Evolutionary conservation across 2,329 filamentous ascomycete genomes (phyloP), one percentile per base, ranked within the genome.

Genomic region (Thelonectria olida): DNA sequence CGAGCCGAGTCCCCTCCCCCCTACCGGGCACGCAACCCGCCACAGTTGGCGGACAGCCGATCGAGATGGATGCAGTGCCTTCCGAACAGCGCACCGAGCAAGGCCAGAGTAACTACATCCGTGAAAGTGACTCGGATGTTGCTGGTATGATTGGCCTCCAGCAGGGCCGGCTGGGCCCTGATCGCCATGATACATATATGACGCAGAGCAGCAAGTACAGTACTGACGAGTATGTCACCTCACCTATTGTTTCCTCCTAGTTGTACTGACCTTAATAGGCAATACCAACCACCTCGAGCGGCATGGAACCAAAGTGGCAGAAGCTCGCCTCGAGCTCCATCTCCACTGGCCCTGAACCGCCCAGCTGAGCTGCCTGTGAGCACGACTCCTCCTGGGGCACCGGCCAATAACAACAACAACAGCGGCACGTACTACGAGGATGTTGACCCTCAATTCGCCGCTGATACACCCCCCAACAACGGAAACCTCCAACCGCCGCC

Each of bases 361-460:
- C 72, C 71, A 36, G 75, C 77, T 56, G 80, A 82, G 61, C 70
- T 78, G 28, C 71, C 77, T 41, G 73, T 67, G 45, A 75, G 74
- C 44, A 74, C 73, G 39, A 76, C 78, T 28, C 74, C 77, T 15
- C 70, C 77, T 15, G 70, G 71, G 39, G 73, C 72, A 52, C 68
- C 67, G 7, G 63, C 68, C 23, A 27, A 25, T 62, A 75, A 15
- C 31, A 34, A 15, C 31, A 34, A 10, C 31, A 34, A 34, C 31
- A 34, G 39, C 49, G 79, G 72, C 69, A 79, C 85, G 64, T 98
- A 98, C 78, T 97, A 96, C 73, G 96, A 98, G 82, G 95, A 98
- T 75, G 88, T 97, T 12, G 93, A 97, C 67, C 93, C 95, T 44
- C 91, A 89, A 58, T 98, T 97, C 72, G 91, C 88, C 31, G 84